A percentile compares a stretch with the other conserved stretches of the same genome.
These are phyloP conservation scores for Arctium minus DNA, from an alignment of 129 eudicot genomes.

Conservation along the genomic window DNA sequence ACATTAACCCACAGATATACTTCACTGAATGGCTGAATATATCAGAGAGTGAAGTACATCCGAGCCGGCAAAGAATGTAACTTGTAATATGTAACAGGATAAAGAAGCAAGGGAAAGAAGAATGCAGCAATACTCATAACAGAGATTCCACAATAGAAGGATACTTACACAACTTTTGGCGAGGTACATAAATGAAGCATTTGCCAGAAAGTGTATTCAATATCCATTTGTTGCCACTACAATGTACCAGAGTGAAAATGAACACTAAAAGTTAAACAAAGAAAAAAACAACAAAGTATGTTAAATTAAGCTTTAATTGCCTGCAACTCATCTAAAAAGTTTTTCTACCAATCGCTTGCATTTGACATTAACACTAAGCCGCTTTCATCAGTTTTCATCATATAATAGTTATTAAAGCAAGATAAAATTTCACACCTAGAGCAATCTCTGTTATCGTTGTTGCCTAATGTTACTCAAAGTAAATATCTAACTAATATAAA, in stretches of 20 bases:
- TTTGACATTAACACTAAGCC: neutral
- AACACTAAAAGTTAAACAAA: conserved; percentile 4
- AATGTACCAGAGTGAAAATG: conserved; percentile 20
- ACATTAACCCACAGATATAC: neutral
- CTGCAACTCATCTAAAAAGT: neutral
- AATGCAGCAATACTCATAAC: neutral
- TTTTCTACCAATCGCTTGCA: neutral
- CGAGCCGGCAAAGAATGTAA: conserved; percentile 1
- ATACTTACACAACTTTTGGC: conserved; percentile 98
- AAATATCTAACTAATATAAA: neutral
- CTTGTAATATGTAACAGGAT: neutral
- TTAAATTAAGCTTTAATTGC: neutral
- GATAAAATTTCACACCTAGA: neutral
- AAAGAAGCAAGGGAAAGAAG: neutral
- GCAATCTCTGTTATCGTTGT: neutral
- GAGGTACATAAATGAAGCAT: conserved; percentile 98
- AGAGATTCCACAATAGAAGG: conserved; percentile 6
- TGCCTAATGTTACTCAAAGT: neutral
- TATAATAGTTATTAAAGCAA: neutral
- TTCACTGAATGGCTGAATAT: neutral
- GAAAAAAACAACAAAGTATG: conserved; percentile 15
- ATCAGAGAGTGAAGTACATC: neutral
- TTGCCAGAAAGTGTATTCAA: conserved; percentile 98
- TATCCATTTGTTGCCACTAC: conserved; percentile 99
- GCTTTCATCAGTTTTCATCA: neutral